Conservation (phyloP, 768 basidiomycete genomes). For the Mycena rosella region DNA sequence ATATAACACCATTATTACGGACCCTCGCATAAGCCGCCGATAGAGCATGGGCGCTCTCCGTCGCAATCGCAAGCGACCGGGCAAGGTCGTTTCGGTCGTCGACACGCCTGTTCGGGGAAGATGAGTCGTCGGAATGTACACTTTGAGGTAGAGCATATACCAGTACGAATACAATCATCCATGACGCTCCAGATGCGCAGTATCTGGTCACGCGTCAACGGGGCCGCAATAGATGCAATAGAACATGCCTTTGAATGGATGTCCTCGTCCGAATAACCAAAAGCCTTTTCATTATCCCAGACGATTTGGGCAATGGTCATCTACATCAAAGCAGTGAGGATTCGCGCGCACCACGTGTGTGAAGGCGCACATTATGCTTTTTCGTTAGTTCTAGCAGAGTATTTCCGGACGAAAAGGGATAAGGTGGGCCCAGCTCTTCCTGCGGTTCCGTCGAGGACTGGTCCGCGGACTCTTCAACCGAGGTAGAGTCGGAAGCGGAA, state of each 20-base stretch:
- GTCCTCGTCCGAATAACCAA: slow-evolving; percentile 81
- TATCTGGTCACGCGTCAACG: slow-evolving; percentile 52
- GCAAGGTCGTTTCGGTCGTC: slow-evolving; percentile 81
- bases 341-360: background rate
- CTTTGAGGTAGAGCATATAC: background rate
- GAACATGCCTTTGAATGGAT: slow-evolving; percentile 76
- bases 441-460: slow-evolving; percentile 7
- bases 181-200: slow-evolving; percentile 91
- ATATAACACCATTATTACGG: slow-evolving; percentile 31
- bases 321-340: slow-evolving; percentile 56
- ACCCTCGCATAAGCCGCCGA: slow-evolving; percentile 92
- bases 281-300: slow-evolving; percentile 90
- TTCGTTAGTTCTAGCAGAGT: slow-evolving; percentile 80
- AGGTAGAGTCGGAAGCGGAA: slow-evolving; percentile 23
- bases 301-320: slow-evolving; percentile 95
- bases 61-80: slow-evolving; percentile 84
- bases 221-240: background rate
- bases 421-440: slow-evolving; percentile 55
- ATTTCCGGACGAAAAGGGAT: slow-evolving; percentile 85
- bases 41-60: slow-evolving; percentile 93
- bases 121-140: background rate
- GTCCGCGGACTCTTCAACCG: slow-evolving; percentile 7
- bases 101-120: slow-evolving; percentile 72
- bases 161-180: slow-evolving; percentile 86
- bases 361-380: slow-evolving; percentile 80